These are phyloP conservation scores for Aspergillus funiculosus DNA, from an alignment of 495 filamentous ascomycete species.

Conservation along the genomic window DNA sequence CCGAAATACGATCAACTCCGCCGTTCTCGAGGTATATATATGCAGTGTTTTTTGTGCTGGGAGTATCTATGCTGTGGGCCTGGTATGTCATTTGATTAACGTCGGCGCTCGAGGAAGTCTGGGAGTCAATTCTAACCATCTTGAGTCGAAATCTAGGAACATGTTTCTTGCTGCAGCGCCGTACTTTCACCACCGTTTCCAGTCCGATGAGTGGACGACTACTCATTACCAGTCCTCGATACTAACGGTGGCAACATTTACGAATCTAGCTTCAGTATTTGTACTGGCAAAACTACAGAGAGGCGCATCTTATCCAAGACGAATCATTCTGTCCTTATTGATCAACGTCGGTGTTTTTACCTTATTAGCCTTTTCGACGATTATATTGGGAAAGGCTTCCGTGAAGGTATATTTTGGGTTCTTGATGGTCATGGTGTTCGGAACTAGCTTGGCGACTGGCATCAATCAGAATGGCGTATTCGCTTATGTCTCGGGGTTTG, in stretches of 20 bases:
- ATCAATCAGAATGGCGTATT: constrained; percentile 93
- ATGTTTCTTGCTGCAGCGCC: constrained; percentile 96
- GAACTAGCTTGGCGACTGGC: constrained; percentile 69
- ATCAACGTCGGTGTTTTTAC: constrained; percentile 68
- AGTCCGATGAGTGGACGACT: constrained; percentile 60
- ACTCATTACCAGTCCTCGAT: constrained; percentile 83
- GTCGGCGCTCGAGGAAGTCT: not conserved
- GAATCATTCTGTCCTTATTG: constrained; percentile 66
- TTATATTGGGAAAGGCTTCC: constrained; percentile 53
- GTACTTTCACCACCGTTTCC: constrained; percentile 85
- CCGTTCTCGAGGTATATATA: constrained; percentile 80
- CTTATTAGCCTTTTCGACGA: constrained; percentile 74
- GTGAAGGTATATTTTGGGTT: constrained; percentile 69
- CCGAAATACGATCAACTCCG: constrained; percentile 11
- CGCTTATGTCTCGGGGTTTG: constrained; percentile 82
- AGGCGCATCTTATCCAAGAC: constrained; percentile 74
- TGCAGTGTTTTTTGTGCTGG: constrained; percentile 75
- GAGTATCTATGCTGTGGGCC: constrained; percentile 92
- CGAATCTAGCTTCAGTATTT: constrained; percentile 67
- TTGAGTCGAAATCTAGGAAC: constrained; percentile 59
- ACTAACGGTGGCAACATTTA: constrained; percentile 75
- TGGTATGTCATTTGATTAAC: constrained; percentile 55
- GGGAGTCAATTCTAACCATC: not conserved
- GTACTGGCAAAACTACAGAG: constrained; percentile 73
- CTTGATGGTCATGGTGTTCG: constrained; percentile 75